Evolutionary conservation across 768 basidiomycete species (phyloP).

Genomic region (Russula earlei): DNA sequence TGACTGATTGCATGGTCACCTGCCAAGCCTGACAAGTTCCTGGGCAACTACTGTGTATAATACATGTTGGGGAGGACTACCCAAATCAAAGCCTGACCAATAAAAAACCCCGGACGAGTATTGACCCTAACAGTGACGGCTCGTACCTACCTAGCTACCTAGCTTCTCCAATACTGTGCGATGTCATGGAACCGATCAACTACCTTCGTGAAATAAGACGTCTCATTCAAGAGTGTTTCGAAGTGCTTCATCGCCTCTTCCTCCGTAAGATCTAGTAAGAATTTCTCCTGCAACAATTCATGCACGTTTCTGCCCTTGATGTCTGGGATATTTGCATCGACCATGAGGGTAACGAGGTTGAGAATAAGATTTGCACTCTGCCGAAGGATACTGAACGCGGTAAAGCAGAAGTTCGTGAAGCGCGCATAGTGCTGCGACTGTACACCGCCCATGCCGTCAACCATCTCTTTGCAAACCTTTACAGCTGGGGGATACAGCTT

Average conservation of each 20-base stretch:
- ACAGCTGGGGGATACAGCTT: slow-evolving; percentile 97
- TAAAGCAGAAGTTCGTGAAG: slow-evolving; percentile 95
- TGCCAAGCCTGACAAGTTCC: too few relatives aligned
- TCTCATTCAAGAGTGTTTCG: slow-evolving; percentile 87
- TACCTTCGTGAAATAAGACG: slow-evolving; percentile 86
- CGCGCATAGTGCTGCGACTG: slow-evolving; percentile 91
- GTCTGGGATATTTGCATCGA: slow-evolving; percentile 94
- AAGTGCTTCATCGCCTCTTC: slow-evolving; percentile 98
- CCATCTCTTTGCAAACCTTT: slow-evolving; percentile 99
- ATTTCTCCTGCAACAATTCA: slow-evolving; percentile 93
- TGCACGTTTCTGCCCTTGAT: slow-evolving; percentile 87
- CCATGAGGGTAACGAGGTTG: slow-evolving; percentile 94
- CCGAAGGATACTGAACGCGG: slow-evolving; percentile 92
- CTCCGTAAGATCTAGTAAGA: slow-evolving; percentile 86
- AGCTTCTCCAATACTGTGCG: slow-evolving; percentile 85
- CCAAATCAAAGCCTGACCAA: too few relatives aligned
- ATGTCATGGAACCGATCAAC: slow-evolving; percentile 90
- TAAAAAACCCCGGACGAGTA: too few relatives aligned
- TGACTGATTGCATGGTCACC: too few relatives aligned
- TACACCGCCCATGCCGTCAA: slow-evolving; percentile 98
- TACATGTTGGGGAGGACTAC: too few relatives aligned
- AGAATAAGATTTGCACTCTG: slow-evolving; percentile 97
- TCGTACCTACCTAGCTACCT: too few relatives aligned
- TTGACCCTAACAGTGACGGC: too few relatives aligned
- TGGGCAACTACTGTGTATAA: too few relatives aligned